Evolutionary conservation across 73 alveolate species (phyloP).

Genomic region (Paramecium sonneborni): DNA sequence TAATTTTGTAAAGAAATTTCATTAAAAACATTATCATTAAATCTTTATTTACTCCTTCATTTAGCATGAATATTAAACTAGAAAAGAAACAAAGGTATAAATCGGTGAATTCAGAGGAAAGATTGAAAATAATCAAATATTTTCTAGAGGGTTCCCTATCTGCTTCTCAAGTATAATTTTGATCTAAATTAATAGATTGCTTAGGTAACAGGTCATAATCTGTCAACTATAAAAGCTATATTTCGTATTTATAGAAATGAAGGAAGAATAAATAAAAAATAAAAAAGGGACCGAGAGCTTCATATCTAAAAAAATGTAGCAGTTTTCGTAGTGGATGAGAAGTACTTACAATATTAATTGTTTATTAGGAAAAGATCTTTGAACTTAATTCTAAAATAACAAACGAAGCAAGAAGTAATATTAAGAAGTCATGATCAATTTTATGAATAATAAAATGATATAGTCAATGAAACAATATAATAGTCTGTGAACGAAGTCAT

Average conservation of each 20-base stretch:
- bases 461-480: background rate
- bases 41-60: background rate
- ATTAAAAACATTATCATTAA: background rate
- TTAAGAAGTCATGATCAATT: background rate
- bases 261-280: slow-evolving; percentile 18
- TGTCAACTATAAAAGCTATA: slow-evolving; percentile 39
- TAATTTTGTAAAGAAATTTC: background rate
- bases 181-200: background rate
- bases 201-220: slow-evolving; percentile 2
- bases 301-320: background rate
- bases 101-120: slow-evolving; percentile 33
- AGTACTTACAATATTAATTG: background rate
- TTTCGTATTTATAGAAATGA: slow-evolving; percentile 24
- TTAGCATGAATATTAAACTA: background rate
- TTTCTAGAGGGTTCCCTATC: background rate
- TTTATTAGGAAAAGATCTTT: background rate
- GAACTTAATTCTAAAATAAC: background rate
- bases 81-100: background rate
- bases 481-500: background rate
- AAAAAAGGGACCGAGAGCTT: background rate
- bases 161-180: background rate
- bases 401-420: background rate
- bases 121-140: background rate
- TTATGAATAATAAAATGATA: background rate
- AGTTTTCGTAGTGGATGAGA: background rate